Evolutionary conservation across 495 filamentous ascomycete species (phyloP).

Genomic region (Hyaloscypha bicolor): DNA sequence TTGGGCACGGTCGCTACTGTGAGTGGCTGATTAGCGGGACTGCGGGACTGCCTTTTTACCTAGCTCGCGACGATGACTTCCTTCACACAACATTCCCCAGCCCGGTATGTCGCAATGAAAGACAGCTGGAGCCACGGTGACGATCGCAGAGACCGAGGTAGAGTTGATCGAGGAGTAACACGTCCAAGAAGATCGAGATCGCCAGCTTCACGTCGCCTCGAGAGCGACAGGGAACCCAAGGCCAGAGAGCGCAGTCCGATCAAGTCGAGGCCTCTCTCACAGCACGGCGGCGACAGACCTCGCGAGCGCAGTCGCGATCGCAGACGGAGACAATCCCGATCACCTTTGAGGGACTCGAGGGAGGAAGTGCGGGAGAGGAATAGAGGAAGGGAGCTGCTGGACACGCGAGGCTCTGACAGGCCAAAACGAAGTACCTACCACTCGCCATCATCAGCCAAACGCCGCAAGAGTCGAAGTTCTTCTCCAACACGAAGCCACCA

Average conservation of each 20-base stretch:
- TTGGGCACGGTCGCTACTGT: background rate
- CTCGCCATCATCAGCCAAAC: constrained; percentile 40
- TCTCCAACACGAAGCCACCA: constrained; percentile 35
- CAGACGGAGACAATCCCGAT: constrained; percentile 33
- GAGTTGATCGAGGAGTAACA: constrained; percentile 37
- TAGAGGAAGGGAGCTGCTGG: constrained; percentile 38
- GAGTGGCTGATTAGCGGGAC: background rate
- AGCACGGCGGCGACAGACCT: constrained; percentile 26
- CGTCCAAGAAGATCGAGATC: constrained; percentile 34
- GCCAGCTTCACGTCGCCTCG: constrained; percentile 31
- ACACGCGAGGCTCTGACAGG: constrained; percentile 37
- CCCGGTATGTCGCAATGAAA: constrained; percentile 38
- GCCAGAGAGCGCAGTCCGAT: constrained; percentile 30
- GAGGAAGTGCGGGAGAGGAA: constrained; percentile 39
- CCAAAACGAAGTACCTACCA: constrained; percentile 39
- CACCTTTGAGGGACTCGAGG: constrained; percentile 36
- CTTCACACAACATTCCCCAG: constrained; percentile 26
- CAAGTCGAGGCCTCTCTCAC: constrained; percentile 23
- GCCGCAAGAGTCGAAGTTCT: constrained; percentile 41
- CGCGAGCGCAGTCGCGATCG: constrained; percentile 40
- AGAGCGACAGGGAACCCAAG: constrained; percentile 31
- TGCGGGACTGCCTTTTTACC: background rate
- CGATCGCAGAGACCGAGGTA: constrained; percentile 38
- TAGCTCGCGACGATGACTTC: background rate
- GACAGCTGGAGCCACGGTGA: constrained; percentile 38